Evolutionary conservation across 1,284 basidiomycete species (phyloP).

Genomic region (Rhodotorula sp.): DNA sequence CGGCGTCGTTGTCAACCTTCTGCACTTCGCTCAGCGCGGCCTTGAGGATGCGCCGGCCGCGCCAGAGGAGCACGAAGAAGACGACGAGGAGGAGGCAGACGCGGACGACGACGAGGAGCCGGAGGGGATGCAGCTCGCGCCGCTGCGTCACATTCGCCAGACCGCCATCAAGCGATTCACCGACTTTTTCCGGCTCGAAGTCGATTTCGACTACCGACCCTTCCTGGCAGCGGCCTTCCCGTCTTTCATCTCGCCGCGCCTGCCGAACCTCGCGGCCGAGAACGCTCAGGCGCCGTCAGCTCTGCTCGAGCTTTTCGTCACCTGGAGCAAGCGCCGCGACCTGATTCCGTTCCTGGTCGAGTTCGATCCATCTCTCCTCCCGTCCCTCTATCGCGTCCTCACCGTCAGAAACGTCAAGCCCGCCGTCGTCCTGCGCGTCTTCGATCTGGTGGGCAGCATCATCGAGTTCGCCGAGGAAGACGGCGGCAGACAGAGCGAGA

Average conservation of each 20-base stretch:
- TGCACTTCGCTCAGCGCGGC: slow-evolving; percentile 63
- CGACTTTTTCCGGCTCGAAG: slow-evolving; percentile 74
- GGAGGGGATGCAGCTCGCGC: slow-evolving; percentile 40
- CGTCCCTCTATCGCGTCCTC: slow-evolving; percentile 77
- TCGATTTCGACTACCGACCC: slow-evolving; percentile 68
- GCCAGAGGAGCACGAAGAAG: slow-evolving; percentile 27
- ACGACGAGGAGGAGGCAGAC: slow-evolving; percentile 44
- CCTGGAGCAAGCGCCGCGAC: slow-evolving; percentile 67
- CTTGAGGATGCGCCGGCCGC: slow-evolving; percentile 47
- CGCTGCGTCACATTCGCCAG: slow-evolving; percentile 67
- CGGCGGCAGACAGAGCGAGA: slow-evolving; percentile 45
- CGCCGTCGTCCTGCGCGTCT: slow-evolving; percentile 71
- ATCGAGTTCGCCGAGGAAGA: slow-evolving; percentile 58
- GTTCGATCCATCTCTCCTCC: slow-evolving; percentile 68
- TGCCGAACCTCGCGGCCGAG: slow-evolving; percentile 71
- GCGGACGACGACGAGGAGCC: slow-evolving; percentile 51
- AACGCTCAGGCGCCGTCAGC: slow-evolving; percentile 91
- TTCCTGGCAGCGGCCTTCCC: slow-evolving; percentile 69
- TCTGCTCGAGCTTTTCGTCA: slow-evolving; percentile 78
- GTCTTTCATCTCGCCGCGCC: slow-evolving; percentile 75
- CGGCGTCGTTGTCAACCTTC: slow-evolving; percentile 63
- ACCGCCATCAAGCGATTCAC: slow-evolving; percentile 79
- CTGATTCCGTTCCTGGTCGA: slow-evolving; percentile 65
- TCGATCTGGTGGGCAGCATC: slow-evolving; percentile 81
- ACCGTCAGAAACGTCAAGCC: slow-evolving; percentile 83